Evolutionary conservation across 106 monocot genomes (phyloP), one percentile per base, ranked within the genome.

Genomic region (Narthecium ossifragum): DNA sequence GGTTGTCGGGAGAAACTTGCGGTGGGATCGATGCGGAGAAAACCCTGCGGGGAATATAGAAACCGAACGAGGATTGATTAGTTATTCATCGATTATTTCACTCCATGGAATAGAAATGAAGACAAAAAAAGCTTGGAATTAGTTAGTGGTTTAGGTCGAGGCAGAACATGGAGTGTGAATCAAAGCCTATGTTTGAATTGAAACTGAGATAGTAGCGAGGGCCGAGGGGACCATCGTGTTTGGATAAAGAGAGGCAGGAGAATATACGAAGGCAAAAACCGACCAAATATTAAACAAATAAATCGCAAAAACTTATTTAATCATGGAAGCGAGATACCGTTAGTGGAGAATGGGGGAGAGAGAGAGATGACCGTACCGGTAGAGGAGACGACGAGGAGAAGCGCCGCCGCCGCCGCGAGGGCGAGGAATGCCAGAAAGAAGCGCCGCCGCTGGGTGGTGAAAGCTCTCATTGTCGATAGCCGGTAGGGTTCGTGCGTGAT

Each of bases 361-460:
- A 52, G 27, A 50, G 49, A 47, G 62, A 63, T n/a, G 33, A 24
- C n/a, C 57, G 34, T 22, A 57, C 57, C 17, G 17, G 20, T 23
- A n/a, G n/a, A n/a, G 34, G 20, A 8, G 36, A 57, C 12, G 18
- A 34, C 57, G 31, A 57, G 57, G 8, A 57, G 17, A 30, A 57
- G 17, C 12, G 36, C 10, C n/a, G 36, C 4, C 57, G 57, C 34
- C 34, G 23, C 33, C 31, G 57, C 8, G 21, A 57, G 8, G 14
- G 20, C 31, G 18, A 21, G 34, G 34, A 34, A 11, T 7, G 17
- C 15, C 3, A 1, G 33, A 57, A 34, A 34, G 34, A 18, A 31
- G 8, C 57, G 31, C 57, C 57, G 57, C 57, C 57, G n/a, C n/a
- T n/a, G n/a, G n/a, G n/a, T n/a, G n/a, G n/a, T n/a, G n/a, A n/a